phyloP scores from a whole-genome alignment of 1,139 yeast species.

The Taphrina flavorubra region DNA sequence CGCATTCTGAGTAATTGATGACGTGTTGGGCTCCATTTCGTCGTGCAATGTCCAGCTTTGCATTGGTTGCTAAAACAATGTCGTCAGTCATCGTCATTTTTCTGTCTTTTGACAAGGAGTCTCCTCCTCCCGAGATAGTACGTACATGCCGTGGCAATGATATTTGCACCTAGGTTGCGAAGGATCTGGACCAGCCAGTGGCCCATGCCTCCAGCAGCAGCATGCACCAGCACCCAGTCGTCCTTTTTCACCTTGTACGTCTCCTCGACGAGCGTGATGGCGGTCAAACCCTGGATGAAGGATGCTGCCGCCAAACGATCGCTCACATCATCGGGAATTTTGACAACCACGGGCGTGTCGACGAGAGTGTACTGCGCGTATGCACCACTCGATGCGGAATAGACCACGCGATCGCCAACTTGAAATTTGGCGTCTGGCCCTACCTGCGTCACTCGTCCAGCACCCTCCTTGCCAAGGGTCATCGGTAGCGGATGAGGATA shows the following conservation, averaged over 20 bases:
- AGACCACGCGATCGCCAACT: conserved; percentile 74
- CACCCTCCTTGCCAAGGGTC: conserved; percentile 74
- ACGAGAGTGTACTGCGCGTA: conserved; percentile 62
- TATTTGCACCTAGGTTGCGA: conserved; percentile 69
- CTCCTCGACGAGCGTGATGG: conserved; percentile 69
- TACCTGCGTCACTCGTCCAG: conserved; percentile 72
- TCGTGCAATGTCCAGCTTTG: conserved; percentile 60
- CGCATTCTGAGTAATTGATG: conserved; percentile 65
- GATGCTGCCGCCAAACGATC: conserved; percentile 66
- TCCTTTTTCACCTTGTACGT: conserved; percentile 69
- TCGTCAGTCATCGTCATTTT: too few species aligned
- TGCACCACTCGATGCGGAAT: conserved; percentile 57
- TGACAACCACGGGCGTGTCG: conserved; percentile 62
- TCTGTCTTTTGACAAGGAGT: background rate
- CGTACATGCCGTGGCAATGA: conserved; percentile 82
- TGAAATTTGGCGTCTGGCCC: conserved; percentile 66
- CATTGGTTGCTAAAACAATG: conserved; percentile 66
- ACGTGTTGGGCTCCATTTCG: conserved; percentile 75
- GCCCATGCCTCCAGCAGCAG: conserved; percentile 97
- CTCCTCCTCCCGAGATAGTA: conserved; percentile 57
- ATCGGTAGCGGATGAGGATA: conserved; percentile 58
- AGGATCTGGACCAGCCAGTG: conserved; percentile 69
- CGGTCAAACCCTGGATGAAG: conserved; percentile 77
- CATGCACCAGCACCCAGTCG: conserved; percentile 77
- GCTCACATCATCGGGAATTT: conserved; percentile 58